Base-by-base conservation (phyloP, 192 early-diverging fungal genomes). In the Allomyces macrogynus region DNA sequence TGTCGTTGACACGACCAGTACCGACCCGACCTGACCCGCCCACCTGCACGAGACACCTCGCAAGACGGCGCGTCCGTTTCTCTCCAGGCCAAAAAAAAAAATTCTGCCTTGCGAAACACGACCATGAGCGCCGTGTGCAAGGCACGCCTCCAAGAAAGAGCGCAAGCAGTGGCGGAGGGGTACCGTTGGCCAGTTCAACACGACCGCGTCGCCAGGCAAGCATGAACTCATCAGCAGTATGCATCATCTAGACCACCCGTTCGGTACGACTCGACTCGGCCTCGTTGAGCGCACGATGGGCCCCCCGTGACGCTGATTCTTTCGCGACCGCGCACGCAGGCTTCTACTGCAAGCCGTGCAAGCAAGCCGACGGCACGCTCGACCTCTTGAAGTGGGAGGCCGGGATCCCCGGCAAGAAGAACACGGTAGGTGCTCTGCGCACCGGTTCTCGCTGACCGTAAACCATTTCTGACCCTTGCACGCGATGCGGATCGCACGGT, bases 141-240 rank as follows among this genome's bases (percentile, higher is more conserved):
- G 60, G 82, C 80, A 25, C 77, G 93, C 23, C 77, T 95, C n/a
- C 77, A 81, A 63, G 91, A 96, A n/a, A 73, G 95, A 99, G 76
- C 78, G 95, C 61, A 95, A 92, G 73, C 92, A 93, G 74, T 99
- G 95, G 95, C 75, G 93, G 67, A 95, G 93, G 76, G 95, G 94
- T 72, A 91, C 94, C 70, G 93, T 85, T 63, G 75, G 32, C 32
- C 32, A 40, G 32, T 0, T 40, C 32, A 40, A 77, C 66, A 79
- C 81, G 74, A 66, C 69, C 66, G 44, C 23, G n/a, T 64, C 10
- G 9, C 9, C 43, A 10, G 23, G 24, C 23, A 61, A 18, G 22
- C 63, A 40, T 18, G 57, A 63, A 66, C 18, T 68, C 24, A 62
- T 60, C 20, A 12, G 10, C 32, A 22, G 63, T 12, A 23, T 74